Evolutionary conservation across 2,329 filamentous ascomycete genomes (phyloP), one percentile per base, ranked within the genome.

Genomic region (Fusarium sororula): DNA sequence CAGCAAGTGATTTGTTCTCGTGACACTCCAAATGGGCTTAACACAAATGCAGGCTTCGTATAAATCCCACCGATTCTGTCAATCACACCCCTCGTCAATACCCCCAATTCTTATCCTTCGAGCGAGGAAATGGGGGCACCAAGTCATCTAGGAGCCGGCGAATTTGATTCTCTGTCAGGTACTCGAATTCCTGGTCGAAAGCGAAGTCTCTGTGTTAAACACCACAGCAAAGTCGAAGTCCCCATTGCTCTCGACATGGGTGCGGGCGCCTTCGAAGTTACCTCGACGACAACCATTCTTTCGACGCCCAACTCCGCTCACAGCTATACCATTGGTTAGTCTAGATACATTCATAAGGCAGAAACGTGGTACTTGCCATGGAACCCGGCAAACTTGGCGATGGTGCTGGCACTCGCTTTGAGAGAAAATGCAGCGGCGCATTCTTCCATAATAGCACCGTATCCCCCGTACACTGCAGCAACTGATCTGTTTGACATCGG

Each of bases 381-480:
- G 10, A 14, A 37, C 3, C 59, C 72, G 6, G 68, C 41, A 11
- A 74, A 76, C 32, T 54, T 68, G 35, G 65, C 57, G 22, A 76
- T 45, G 22, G 50, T 59, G 24, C 66, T 67, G 14, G 74, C 74
- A 35, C 74, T 75, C 26, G 74, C 64, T 8, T 60, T 56, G 17
- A 70, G 60, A 9, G 66, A 64, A 47, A 77, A 68, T 4, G 57
- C 62, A 10, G 72, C 72, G 7, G 55, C 60, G 7, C 62, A 68
- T 22, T 77, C 70, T 47, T 76, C 74, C 35, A 77, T 77, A n/a
- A 77, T 60, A 4, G 54, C 59, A 14, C 74, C 74, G 10, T 72
- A 65, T 18, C 72, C 74, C 41, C 72, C 66, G 24, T 66, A 37
- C 10, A 58, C 59, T 4, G 35, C 56, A 11, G 66, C 60, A 7